A percentile compares a stretch with the other conserved stretches of the same genome.
Evolutionary conservation across 768 basidiomycete genomes (phyloP).

Genomic region (Suillus sp.): DNA sequence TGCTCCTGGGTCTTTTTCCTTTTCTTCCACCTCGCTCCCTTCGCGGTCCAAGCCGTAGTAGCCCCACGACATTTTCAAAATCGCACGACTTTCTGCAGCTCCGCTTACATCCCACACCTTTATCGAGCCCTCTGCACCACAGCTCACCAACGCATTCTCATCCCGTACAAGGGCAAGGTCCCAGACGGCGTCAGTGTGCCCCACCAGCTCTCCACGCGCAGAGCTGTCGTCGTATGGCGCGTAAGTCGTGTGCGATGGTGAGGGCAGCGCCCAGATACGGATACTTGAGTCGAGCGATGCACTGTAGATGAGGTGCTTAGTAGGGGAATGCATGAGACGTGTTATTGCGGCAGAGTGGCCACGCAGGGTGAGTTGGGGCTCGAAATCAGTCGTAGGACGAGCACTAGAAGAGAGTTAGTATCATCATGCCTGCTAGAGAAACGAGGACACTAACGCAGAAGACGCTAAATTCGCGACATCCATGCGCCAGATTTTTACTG

Average conservation of each 20-base stretch:
- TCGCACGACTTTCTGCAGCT: conserved; percentile 56
- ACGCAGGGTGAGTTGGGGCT: conserved; percentile 90
- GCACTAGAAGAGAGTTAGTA: conserved; percentile 42
- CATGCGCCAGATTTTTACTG: conserved; percentile 94
- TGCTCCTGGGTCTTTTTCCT: conserved; percentile 58
- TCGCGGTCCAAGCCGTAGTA: conserved; percentile 65
- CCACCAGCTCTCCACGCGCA: conserved; percentile 77
- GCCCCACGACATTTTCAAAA: conserved; percentile 77
- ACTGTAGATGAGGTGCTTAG: conserved; percentile 80
- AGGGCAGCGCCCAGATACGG: conserved; percentile 85
- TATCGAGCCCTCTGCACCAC: conserved; percentile 87
- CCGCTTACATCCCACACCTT: conserved; percentile 92
- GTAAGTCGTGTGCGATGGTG: conserved; percentile 81
- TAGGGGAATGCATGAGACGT: conserved; percentile 76
- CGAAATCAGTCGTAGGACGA: conserved; percentile 80
- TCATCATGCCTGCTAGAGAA: conserved; percentile 11
- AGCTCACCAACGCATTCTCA: conserved; percentile 83
- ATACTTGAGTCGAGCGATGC: conserved; percentile 94
- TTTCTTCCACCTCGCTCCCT: conserved; percentile 35
- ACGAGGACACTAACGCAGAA: conserved; percentile 61
- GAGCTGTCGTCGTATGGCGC: conserved; percentile 85
- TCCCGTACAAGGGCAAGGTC: conserved; percentile 85
- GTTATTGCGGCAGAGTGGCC: conserved; percentile 94
- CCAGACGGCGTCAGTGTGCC: conserved; percentile 97
- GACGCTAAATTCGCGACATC: conserved; percentile 76